Percentiles rank a stretch among this genome's conserved stretches.
Conservation (phyloP, 495 filamentous ascomycete species). For the Ascobolus immersus region DNA sequence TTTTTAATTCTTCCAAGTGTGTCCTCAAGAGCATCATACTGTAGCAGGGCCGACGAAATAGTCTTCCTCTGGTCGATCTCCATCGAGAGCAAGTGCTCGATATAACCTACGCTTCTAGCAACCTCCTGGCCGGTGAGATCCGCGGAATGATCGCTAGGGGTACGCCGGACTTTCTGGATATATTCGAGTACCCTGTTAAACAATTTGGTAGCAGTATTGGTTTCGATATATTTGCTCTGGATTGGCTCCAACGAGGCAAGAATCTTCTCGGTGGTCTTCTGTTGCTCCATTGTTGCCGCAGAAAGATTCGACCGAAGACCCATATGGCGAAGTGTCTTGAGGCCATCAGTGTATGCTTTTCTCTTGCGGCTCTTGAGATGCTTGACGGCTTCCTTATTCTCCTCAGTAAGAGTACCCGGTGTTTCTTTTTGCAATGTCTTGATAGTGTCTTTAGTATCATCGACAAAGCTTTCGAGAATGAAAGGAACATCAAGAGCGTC, state of each 20-base stretch:
- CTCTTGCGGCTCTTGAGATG: constrained; percentile 77
- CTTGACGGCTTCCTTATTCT: constrained; percentile 55
- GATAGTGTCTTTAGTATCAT: constrained; percentile 39
- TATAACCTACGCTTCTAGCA: constrained; percentile 45
- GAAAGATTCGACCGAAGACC: constrained; percentile 61
- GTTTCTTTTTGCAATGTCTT: constrained; percentile 54
- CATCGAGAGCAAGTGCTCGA: constrained; percentile 55
- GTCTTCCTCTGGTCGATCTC: constrained; percentile 38
- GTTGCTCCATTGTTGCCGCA: constrained; percentile 38
- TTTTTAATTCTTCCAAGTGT: not conserved
- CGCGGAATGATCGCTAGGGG: constrained; percentile 44
- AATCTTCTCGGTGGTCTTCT: constrained; percentile 41
- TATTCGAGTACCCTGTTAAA: constrained; percentile 55
- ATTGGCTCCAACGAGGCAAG: constrained; percentile 22
- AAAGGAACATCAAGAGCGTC: constrained; percentile 28
- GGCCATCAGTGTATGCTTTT: constrained; percentile 66
- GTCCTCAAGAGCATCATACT: not conserved
- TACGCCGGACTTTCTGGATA: constrained; percentile 37
- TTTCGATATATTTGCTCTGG: not conserved
- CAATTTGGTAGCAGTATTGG: constrained; percentile 33
- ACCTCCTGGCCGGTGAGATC: constrained; percentile 61
- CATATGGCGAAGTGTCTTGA: constrained; percentile 63
- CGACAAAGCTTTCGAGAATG: constrained; percentile 39
- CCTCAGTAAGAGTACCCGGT: constrained; percentile 45
- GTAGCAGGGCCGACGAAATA: constrained; percentile 21